Evolutionary conservation across 2,329 filamentous ascomycete species (phyloP).

Genomic region (Cephalotrichum gorgonifer): DNA sequence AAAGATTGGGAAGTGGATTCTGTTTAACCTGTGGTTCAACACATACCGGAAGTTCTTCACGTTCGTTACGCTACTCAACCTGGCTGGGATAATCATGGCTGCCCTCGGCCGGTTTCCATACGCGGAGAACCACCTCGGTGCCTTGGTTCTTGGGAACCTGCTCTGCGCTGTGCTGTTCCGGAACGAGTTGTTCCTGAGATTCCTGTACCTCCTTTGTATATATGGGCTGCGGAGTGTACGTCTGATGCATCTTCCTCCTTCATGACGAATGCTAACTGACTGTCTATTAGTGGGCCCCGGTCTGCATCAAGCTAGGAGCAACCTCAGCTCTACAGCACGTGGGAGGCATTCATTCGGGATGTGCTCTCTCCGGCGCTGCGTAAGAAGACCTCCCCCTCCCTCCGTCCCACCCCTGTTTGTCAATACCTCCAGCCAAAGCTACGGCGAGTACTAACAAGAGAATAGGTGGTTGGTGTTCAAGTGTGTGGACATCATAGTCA

Average conservation of each 20-base stretch:
- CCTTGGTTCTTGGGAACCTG: conserved; percentile 26
- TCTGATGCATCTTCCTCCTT: neutral
- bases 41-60: conserved; percentile 29
- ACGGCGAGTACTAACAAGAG: neutral
- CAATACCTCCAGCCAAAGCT: neutral
- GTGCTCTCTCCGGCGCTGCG: conserved; percentile 26
- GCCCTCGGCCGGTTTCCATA: conserved; percentile 21
- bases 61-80: conserved; percentile 23
- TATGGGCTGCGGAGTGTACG: conserved; percentile 25
- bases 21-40: conserved; percentile 27
- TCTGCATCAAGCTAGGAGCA: conserved; percentile 21
- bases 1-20: conserved; percentile 20
- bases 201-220: conserved; percentile 24
- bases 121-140: conserved; percentile 24
- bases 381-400: conserved; percentile 11
- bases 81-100: conserved; percentile 22
- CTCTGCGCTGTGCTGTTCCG: conserved; percentile 26
- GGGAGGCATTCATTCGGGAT: conserved; percentile 29
- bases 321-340: conserved; percentile 28
- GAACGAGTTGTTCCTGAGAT: conserved; percentile 26
- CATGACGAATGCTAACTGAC: neutral
- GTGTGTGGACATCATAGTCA: conserved; percentile 23
- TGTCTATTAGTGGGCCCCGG: conserved; percentile 22
- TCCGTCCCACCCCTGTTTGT: too few relatives aligned
- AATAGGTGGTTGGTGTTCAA: conserved; percentile 27